Evolutionary conservation across 805 yeast genomes (phyloP), one percentile per base, ranked within the genome.

Genomic region (Candida rishiriensis): DNA sequence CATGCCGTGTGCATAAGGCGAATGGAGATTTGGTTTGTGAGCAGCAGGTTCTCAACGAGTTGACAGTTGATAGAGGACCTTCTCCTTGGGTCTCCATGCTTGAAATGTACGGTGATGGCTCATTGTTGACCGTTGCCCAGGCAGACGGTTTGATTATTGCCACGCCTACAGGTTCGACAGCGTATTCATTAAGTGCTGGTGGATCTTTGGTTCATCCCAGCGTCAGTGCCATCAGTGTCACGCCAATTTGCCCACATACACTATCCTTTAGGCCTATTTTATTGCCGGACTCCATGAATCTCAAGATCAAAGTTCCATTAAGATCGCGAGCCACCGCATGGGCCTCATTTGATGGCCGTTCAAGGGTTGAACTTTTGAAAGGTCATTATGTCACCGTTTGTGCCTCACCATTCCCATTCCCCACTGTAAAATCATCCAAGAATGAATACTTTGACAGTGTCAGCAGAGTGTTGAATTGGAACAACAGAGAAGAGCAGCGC

Each of bases 181-280:
- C 98, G 0, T 91, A 91, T 63, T 89, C 97, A 1, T 70, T 91
- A 40, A 84, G 95, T 36, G 97, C 98, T 0, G 97, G 97, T 12
- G 98, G 98, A 1, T 84, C 96, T 0, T 73, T 91, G 40, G 96
- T 91, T 4, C 97, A 90, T 56, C 97, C 98, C 0, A 89, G 88
- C 29, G 95, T 91, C 13, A 84, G 89, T 48, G 96, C 96, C 10
- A 86, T 90, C 29, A 81, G 89, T 44, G 89, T 91, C 7, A 89
- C 98, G 0, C 98, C 98, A 0, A 89, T 91, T 47, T 91, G 98
- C 61, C 97, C 98, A 1, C 98, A 91, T 60, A 88, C 97, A 0
- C 72, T 91, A 38, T 86, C 96, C 8, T 91, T 91, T 68, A 73
- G 98, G 52, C 98, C 98, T 3, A 85, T 91, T 43, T 72, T 91